Evolutionary conservation across 2,329 filamentous ascomycete species (phyloP), one percentile per base, ranked within the genome.

Genomic region (Sarocladium oryzae): DNA sequence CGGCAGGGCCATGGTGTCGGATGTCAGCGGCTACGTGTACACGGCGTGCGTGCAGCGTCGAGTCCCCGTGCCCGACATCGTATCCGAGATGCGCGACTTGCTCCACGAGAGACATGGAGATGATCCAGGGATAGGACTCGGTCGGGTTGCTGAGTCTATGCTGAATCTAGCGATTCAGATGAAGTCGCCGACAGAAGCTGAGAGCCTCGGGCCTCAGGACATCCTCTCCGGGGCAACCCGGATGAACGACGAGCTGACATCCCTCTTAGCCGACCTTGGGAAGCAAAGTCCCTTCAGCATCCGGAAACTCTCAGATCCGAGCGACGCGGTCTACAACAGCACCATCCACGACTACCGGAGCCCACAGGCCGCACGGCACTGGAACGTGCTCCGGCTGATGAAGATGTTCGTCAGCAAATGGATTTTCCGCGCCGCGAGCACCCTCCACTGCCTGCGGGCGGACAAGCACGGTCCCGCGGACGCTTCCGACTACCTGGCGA

Each of bases 211-310:
- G 11, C 33, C 33, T 13, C 10, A 9, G 11, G 33, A 36, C 8
- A 6, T 36, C 8, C 33, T 36, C 33, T 36, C 11, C 33, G n/a
- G n/a, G n/a, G 33, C 33, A 18, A 9, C 10, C 15, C 11, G 11
- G 11, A 36, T 36, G 8, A 36, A 79, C 77, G 3, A 92, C 89
- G 49, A 93, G 78, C 59, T 87, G 77, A 89, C 89, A 96, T 63
- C 92, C 85, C 67, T 95, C 84, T 55, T 78, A 81, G 1, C 86
- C 85, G 10, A 77, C 82, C 69, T 91, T 90, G 51, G 81, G 77
- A 50, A 82, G 77, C 80, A 16, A n/a, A 8, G 33, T 15, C n/a
- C 33, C 6, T 36, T 36, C 33, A 16, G 5, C 33, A 15, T 36
- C 33, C 7, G n/a, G 15, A 36, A 15, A 7, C 33, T n/a, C 15